Conservation (phyloP, 2,329 filamentous ascomycete species). For the Trichophaea hybrida region DNA sequence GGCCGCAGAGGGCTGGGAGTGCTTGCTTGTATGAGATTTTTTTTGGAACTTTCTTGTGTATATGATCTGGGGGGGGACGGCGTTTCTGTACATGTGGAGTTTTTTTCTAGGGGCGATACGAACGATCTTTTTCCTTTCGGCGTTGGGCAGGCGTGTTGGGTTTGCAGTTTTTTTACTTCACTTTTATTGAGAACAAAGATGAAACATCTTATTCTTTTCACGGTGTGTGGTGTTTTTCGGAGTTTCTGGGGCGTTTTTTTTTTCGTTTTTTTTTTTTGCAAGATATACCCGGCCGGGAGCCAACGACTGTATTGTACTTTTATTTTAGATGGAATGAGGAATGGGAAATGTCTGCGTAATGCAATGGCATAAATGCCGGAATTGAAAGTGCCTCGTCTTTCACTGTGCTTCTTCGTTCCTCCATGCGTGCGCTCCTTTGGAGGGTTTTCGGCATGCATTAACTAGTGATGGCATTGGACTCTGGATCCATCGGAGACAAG, state of each 20-base stretch:
- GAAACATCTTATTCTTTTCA: neutral
- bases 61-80: neutral
- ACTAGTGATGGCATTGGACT: too few relatives aligned
- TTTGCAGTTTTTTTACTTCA: neutral
- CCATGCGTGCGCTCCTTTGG: too few relatives aligned
- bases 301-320: neutral
- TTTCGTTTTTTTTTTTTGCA: neutral
- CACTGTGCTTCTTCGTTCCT: too few relatives aligned
- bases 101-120: neutral
- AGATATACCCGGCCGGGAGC: neutral
- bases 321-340: neutral
- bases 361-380: too few relatives aligned
- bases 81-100: neutral
- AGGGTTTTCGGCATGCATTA: too few relatives aligned
- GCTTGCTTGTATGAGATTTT: constrained; percentile 63
- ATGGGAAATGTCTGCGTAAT: neutral
- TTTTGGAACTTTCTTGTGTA: neutral
- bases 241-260: neutral
- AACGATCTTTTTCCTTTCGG: neutral
- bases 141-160: neutral
- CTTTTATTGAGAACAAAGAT: neutral
- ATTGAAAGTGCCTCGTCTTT: too few relatives aligned
- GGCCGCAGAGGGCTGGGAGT: constrained; percentile 82
- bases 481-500: too few relatives aligned
- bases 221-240: neutral